Evolutionary conservation across 2,329 filamentous ascomycete genomes (phyloP).

Genomic region (Ophiocordyceps camponoti-saundersi): DNA sequence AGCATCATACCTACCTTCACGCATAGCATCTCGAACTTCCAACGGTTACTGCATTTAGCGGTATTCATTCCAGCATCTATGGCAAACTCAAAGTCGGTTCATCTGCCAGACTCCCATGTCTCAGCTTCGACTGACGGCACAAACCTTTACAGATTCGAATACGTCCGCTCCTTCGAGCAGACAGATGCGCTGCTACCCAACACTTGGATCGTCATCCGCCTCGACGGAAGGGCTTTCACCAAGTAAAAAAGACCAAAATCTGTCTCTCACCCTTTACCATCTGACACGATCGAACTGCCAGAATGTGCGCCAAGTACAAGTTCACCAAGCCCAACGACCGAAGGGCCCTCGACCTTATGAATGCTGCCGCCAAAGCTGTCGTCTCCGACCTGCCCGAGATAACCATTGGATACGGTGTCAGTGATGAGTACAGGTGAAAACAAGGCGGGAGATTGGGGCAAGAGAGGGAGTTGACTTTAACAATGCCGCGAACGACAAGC

Average conservation of each 20-base stretch:
- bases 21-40: background rate
- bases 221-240: conserved; percentile 89
- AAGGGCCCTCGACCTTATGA: conserved; percentile 84
- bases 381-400: conserved; percentile 74
- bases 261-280: background rate
- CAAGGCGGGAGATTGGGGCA: no score
- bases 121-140: background rate
- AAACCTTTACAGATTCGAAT: conserved; percentile 55
- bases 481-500: background rate
- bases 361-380: conserved; percentile 71
- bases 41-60: background rate
- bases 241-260: conserved; percentile 42
- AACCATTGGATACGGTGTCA: conserved; percentile 78
- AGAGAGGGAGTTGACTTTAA: background rate
- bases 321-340: conserved; percentile 90
- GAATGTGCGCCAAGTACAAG: conserved; percentile 64
- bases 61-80: conserved; percentile 12
- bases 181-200: conserved; percentile 66
- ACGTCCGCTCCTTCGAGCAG: conserved; percentile 81
- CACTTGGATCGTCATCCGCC: conserved; percentile 87
- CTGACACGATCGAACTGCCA: conserved; percentile 15
- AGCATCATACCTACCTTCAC: background rate
- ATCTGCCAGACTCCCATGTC: background rate
- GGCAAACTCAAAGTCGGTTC: conserved; percentile 37
- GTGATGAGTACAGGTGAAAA: conserved; percentile 70